Percentiles rank a stretch among this genome's conserved stretches.
Conservation (phyloP, 169 alveolate genomes). For the Cryptosporidium felis region DNA sequence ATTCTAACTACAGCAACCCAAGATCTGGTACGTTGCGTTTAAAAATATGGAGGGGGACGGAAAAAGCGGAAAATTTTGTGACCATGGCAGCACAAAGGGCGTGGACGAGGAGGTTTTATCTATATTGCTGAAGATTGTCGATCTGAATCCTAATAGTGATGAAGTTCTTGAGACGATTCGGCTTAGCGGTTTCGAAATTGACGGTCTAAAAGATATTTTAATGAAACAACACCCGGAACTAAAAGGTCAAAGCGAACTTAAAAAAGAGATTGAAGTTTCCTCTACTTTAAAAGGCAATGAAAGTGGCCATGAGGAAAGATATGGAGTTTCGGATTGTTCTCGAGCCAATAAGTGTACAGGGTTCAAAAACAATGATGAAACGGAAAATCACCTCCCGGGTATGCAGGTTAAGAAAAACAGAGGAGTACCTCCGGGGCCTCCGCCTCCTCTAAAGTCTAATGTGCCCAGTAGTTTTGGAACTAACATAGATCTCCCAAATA, state of each 20-base stretch:
- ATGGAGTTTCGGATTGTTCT: too few species aligned
- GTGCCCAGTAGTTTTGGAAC: neutral
- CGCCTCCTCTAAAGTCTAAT: constrained; percentile 56
- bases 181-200: constrained; percentile 10
- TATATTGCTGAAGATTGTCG: constrained; percentile 32
- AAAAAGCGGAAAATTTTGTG: neutral
- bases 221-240: constrained; percentile 62
- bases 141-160: constrained; percentile 41
- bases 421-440: constrained; percentile 69
- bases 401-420: too few species aligned
- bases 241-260: neutral
- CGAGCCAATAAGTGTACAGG: too few species aligned
- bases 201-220: constrained; percentile 5
- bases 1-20: too few species aligned
- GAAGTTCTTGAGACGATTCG: constrained; percentile 28
- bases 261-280: too few species aligned
- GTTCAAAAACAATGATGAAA: too few species aligned
- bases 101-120: constrained; percentile 47
- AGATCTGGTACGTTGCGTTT: too few species aligned
- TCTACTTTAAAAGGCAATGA: too few species aligned
- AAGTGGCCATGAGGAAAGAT: too few species aligned
- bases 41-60: neutral
- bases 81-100: neutral
- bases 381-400: too few species aligned
- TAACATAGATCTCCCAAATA: neutral